phyloP scores from a whole-genome alignment of 2,329 filamentous ascomycete species.

The Pestalotiopsis sp. region DNA sequence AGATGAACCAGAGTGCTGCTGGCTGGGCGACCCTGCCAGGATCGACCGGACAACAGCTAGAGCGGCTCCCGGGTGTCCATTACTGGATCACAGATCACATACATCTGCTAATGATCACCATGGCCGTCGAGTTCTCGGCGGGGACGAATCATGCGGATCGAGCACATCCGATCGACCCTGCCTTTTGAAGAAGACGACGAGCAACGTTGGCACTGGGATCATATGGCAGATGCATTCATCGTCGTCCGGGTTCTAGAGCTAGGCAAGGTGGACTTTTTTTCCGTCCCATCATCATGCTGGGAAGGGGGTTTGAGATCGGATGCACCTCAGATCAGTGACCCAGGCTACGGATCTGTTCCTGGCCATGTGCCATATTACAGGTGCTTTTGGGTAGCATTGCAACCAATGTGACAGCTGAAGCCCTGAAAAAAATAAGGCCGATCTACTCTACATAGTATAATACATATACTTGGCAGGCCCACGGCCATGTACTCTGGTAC shows the following conservation, averaged over 20 bases:
- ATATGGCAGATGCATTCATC: background rate
- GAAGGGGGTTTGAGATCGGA: conserved; percentile 7
- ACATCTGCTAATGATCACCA: conserved; percentile 19
- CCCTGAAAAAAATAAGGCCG: background rate
- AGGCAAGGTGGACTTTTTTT: background rate
- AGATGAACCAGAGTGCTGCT: conserved; percentile 22
- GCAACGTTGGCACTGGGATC: background rate
- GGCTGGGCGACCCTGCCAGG: conserved; percentile 20
- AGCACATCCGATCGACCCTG: background rate
- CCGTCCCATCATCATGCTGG: background rate
- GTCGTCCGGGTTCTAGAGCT: background rate
- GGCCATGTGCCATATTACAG: background rate
- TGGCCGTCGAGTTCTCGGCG: conserved; percentile 13
- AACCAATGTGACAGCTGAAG: conserved; percentile 7
- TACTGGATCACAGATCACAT: conserved; percentile 14
- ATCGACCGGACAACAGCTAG: conserved; percentile 16
- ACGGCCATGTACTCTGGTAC: no score
- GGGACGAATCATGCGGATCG: background rate
- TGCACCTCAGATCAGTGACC: conserved; percentile 8
- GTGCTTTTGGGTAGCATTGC: conserved; percentile 7
- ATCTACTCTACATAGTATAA: no score
- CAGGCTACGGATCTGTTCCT: background rate
- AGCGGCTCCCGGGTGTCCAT: conserved; percentile 19
- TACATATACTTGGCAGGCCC: no score
- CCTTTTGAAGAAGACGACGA: background rate